Percentiles rank a stretch among this genome's conserved stretches.
phyloP scores from a whole-genome alignment of 371 early-diverging fungal genomes.

The Mortierella sp. region DNA sequence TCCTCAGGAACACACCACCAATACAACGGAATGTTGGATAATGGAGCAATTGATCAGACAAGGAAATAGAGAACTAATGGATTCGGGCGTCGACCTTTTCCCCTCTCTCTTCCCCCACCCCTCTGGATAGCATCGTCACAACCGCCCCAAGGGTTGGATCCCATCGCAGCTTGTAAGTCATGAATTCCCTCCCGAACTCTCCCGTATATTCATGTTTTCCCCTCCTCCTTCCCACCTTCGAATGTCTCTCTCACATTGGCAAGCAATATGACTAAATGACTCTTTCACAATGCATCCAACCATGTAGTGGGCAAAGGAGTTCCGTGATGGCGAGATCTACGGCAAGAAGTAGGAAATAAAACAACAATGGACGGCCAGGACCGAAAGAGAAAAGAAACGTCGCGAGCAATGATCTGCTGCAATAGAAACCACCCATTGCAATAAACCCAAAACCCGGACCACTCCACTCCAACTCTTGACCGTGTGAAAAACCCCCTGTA shows the following conservation, averaged over 20 bases:
- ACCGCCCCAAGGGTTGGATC: conserved; percentile 82
- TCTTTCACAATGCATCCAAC: no score
- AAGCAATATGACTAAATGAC: no score
- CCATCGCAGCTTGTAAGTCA: conserved; percentile 78
- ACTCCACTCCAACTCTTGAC: no score
- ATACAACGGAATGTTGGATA: no score
- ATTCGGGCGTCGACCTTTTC: neutral
- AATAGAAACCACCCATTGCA: conserved; percentile 1
- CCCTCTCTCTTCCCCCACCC: neutral
- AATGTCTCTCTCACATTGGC: neutral
- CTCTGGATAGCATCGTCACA: conserved; percentile 61
- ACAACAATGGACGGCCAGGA: neutral
- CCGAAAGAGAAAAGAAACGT: neutral
- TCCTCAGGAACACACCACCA: no score
- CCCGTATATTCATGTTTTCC: no score
- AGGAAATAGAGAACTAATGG: neutral
- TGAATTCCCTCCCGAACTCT: no score
- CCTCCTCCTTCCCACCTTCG: neutral
- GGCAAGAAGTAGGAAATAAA: conserved; percentile 46
- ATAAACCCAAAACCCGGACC: neutral
- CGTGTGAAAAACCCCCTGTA: no score
- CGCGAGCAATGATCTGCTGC: conserved; percentile 1
- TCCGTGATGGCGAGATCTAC: conserved; percentile 62
- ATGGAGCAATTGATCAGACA: no score
- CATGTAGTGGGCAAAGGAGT: conserved; percentile 79